Evolutionary conservation across 441 rosid genomes (phyloP).

Genomic region (Eutrema salsugineum): DNA sequence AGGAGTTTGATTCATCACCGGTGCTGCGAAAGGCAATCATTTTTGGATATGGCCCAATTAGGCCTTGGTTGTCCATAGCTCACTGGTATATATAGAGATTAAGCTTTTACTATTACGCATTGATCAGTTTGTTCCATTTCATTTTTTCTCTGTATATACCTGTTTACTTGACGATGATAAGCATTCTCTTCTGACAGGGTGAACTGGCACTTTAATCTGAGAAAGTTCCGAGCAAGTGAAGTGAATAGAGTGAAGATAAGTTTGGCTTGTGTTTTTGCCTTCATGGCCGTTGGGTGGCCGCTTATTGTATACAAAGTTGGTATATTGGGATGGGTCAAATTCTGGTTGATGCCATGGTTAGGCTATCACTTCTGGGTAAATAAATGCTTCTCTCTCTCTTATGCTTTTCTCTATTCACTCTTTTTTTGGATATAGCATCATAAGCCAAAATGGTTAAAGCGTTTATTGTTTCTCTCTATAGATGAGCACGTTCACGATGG

Average conservation of each 20-base stretch:
- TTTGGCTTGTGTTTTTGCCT: slow-evolving; percentile 87
- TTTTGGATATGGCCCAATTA: slow-evolving; percentile 78
- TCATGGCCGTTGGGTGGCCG: slow-evolving; percentile 95
- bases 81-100: slow-evolving; percentile 52
- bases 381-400: slow-evolving; percentile 28
- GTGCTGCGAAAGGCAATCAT: slow-evolving; percentile 64
- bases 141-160: neutral
- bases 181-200: slow-evolving; percentile 48
- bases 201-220: slow-evolving; percentile 75
- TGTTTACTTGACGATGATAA: slow-evolving; percentile 8
- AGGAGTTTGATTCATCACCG: slow-evolving; percentile 67
- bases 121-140: neutral
- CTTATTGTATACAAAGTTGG: slow-evolving; percentile 76
- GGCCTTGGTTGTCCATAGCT: slow-evolving; percentile 97
- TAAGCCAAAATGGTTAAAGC: neutral
- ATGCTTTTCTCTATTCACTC: neutral
- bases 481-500: slow-evolving; percentile 99
- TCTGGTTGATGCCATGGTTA: slow-evolving; percentile 96
- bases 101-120: neutral
- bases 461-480: slow-evolving; percentile 20
- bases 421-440: neutral
- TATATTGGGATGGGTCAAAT: slow-evolving; percentile 80
- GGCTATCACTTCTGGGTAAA: slow-evolving; percentile 97
- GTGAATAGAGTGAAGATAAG: slow-evolving; percentile 81
- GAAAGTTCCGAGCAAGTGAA: slow-evolving; percentile 81